phyloP scores from a whole-genome alignment of 164 flowering plant species.

The Houttuynia cordata region DNA sequence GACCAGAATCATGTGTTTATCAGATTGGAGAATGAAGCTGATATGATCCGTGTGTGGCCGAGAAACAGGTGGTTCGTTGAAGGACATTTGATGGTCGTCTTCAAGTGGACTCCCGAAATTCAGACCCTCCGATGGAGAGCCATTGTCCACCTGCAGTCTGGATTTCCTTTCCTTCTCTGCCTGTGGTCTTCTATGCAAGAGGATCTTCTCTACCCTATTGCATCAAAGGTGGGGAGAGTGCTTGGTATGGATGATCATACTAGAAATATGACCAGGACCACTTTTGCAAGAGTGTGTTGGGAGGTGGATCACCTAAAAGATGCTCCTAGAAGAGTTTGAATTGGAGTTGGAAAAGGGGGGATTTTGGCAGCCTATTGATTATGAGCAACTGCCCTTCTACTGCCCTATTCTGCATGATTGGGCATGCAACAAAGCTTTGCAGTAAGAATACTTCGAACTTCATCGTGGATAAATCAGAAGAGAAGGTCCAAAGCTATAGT shows the following conservation, averaged over 20 bases:
- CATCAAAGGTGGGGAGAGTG: background rate
- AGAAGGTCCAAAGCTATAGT: background rate
- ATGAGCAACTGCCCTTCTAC: background rate
- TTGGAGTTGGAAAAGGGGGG: conserved; percentile 2
- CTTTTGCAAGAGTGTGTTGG: background rate
- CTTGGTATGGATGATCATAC: background rate
- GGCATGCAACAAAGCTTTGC: conserved; percentile 1
- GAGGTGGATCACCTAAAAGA: background rate
- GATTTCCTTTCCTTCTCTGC: background rate
- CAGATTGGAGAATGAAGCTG: too few relatives aligned
- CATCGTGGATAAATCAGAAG: too few relatives aligned
- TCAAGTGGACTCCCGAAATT: conserved; percentile 2
- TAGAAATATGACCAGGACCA: background rate
- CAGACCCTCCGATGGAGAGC: background rate
- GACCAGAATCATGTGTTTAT: too few relatives aligned
- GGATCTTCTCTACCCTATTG: background rate
- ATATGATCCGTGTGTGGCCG: too few relatives aligned
- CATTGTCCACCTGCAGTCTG: too few relatives aligned
- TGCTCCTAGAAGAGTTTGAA: background rate
- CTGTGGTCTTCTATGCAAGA: background rate
- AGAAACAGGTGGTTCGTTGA: too few relatives aligned
- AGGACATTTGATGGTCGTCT: background rate
- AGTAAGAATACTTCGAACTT: background rate
- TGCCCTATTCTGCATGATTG: background rate
- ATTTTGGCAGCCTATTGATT: background rate